Evolutionary conservation across 345 rosid species (phyloP).

Genomic region (Gossypium longicalyx): DNA sequence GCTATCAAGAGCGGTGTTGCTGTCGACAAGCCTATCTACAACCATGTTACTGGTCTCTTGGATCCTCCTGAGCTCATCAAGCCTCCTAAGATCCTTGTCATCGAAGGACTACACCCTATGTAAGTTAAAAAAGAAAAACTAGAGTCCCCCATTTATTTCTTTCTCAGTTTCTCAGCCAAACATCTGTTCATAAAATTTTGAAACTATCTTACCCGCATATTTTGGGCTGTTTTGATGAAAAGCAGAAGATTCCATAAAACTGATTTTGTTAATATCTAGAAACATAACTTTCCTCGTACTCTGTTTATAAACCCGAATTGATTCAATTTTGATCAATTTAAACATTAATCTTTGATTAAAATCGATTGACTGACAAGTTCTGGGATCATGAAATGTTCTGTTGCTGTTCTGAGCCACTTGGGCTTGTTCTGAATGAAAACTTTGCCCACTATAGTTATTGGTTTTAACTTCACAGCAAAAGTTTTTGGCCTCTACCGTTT

Average conservation of each 20-base stretch:
- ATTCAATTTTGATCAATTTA: neutral
- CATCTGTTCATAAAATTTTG: neutral
- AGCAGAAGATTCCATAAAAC: neutral
- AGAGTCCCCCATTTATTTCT: constrained; percentile 7
- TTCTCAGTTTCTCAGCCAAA: constrained; percentile 19
- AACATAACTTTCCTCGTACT: neutral
- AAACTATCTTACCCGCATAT: neutral
- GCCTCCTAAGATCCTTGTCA: constrained; percentile 95
- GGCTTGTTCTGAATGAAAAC: neutral
- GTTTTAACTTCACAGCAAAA: neutral
- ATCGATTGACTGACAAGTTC: neutral
- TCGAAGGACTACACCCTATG: constrained; percentile 99
- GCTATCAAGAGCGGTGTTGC: constrained; percentile 73
- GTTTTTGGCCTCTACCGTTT: neutral
- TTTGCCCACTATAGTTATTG: neutral
- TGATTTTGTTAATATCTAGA: neutral
- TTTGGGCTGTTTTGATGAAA: neutral
- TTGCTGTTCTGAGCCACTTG: neutral
- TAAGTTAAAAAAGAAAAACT: constrained; percentile 33
- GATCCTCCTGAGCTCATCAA: constrained; percentile 90
- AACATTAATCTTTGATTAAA: neutral
- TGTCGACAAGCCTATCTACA: constrained; percentile 86
- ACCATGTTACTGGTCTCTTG: constrained; percentile 84
- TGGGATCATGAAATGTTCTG: neutral
- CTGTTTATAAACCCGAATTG: neutral